Conservation (phyloP, 352 stramenopile genomes). For the Phytophthora ramorum region DNA sequence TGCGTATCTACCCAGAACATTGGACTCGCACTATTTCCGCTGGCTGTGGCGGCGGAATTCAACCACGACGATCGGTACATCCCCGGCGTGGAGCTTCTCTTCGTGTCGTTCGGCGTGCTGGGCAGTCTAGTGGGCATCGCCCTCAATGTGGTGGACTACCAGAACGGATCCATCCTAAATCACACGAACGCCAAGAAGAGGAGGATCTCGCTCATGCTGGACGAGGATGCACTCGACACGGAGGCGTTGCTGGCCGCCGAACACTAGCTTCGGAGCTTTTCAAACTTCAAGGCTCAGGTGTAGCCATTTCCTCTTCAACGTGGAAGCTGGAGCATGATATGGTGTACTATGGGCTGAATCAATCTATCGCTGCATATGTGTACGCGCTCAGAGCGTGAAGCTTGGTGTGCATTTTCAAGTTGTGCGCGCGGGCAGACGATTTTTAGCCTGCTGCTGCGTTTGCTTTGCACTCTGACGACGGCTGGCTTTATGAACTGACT, state of each 20-base stretch:
- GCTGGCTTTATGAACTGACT: conserved; percentile 28
- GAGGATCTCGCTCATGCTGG: conserved; percentile 52
- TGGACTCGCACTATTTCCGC: conserved; percentile 77
- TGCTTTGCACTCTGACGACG: conserved; percentile 12
- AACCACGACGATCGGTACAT: conserved; percentile 79
- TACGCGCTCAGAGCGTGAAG: conserved; percentile 29
- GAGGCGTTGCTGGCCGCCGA: conserved; percentile 67
- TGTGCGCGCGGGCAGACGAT: conserved; percentile 3
- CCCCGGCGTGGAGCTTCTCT: conserved; percentile 82
- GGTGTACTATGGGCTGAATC: neutral
- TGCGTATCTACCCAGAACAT: conserved; percentile 68
- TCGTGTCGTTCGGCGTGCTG: conserved; percentile 79
- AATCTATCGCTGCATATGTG: conserved; percentile 23
- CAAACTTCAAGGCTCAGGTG: conserved; percentile 1
- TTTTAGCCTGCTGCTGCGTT: conserved; percentile 19
- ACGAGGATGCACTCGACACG: conserved; percentile 63
- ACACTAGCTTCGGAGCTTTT: conserved; percentile 40
- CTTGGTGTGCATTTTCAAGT: neutral
- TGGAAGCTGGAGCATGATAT: neutral
- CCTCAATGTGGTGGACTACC: conserved; percentile 82
- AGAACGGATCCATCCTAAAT: conserved; percentile 83
- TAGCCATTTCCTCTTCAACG: conserved; percentile 22
- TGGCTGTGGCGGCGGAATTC: conserved; percentile 80
- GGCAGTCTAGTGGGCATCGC: conserved; percentile 73
- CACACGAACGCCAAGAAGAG: conserved; percentile 49